These are phyloP conservation scores for Fusarium sp. DNA, from an alignment of 2,329 filamentous ascomycete species.

Conservation along the genomic window DNA sequence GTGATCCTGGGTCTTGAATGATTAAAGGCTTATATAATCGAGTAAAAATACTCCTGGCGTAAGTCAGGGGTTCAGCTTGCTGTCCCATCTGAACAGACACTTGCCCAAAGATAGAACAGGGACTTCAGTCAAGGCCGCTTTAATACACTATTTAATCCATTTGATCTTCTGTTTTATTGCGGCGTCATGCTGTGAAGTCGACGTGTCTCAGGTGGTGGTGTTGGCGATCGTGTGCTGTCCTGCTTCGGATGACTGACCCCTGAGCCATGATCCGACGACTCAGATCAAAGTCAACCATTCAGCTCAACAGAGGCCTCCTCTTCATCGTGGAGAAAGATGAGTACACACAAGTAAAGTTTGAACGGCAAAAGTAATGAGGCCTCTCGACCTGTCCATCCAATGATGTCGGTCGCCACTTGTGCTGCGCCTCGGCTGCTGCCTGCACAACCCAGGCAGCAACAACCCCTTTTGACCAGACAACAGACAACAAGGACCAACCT, in stretches of 20 bases:
- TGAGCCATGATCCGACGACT: rapidly evolving
- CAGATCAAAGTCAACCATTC: rapidly evolving
- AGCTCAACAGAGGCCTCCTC: too few species aligned
- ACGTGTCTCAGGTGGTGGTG: too few species aligned
- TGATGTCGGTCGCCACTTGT: background rate
- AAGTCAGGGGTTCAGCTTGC: background rate
- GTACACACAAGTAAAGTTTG: too few species aligned
- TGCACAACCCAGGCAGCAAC: background rate
- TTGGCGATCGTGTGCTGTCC: rapidly evolving
- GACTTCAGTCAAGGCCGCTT: rapidly evolving
- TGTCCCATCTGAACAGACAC: background rate
- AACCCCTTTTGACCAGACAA: background rate
- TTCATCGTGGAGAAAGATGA: rapidly evolving
- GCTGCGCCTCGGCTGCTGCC: background rate
- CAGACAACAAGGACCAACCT: background rate
- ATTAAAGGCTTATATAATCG: background rate
- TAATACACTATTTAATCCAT: rapidly evolving
- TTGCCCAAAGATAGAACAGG: rapidly evolving
- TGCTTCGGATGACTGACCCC: background rate
- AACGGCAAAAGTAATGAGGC: background rate
- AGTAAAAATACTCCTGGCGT: background rate
- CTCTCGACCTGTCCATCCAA: background rate
- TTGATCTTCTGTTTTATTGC: rapidly evolving
- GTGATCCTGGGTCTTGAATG: too few species aligned
- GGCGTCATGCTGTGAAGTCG: too few species aligned